Conservation (phyloP, 2,329 filamentous ascomycete species). For the Zasmidium citrigriseum region DNA sequence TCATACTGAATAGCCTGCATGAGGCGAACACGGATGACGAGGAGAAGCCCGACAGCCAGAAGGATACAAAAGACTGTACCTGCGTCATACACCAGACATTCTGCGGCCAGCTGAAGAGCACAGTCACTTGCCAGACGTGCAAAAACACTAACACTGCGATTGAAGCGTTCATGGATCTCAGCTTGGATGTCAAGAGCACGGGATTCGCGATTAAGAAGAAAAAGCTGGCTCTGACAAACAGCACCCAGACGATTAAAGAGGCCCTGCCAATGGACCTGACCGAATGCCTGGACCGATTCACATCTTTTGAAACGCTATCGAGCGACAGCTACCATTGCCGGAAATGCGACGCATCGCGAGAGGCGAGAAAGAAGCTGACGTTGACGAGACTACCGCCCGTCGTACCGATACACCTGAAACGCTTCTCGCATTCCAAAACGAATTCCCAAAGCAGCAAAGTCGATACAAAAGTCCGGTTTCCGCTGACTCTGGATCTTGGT, state of each 20-base stretch:
- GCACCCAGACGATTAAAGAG: constrained; percentile 35
- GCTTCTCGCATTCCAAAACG: constrained; percentile 35
- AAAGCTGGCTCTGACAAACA: constrained; percentile 51
- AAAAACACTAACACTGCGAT: constrained; percentile 77
- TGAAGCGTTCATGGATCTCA: constrained; percentile 89
- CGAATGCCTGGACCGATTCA: constrained; percentile 82
- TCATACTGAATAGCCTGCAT: constrained; percentile 88
- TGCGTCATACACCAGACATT: constrained; percentile 95
- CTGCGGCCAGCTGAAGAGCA: constrained; percentile 87
- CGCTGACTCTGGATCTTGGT: constrained; percentile 82
- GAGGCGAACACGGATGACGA: constrained; percentile 63
- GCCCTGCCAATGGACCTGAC: constrained; percentile 42
- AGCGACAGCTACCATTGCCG: constrained; percentile 83
- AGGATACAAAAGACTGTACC: constrained; percentile 58
- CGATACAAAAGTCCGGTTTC: constrained; percentile 82
- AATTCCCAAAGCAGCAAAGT: constrained; percentile 85
- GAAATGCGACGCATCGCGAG: constrained; percentile 71
- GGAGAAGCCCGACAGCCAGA: constrained; percentile 29
- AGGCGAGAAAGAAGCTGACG: constrained; percentile 79
- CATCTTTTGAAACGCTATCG: constrained; percentile 72
- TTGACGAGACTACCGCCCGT: constrained; percentile 87
- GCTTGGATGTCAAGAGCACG: constrained; percentile 74
- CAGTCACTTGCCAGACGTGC: constrained; percentile 88
- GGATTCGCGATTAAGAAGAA: constrained; percentile 61
- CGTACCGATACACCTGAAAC: constrained; percentile 86